Evolutionary conservation across 2,329 filamentous ascomycete genomes (phyloP), one percentile per base, ranked within the genome.

Genomic region (Phaeosphaeriaceae sp.): DNA sequence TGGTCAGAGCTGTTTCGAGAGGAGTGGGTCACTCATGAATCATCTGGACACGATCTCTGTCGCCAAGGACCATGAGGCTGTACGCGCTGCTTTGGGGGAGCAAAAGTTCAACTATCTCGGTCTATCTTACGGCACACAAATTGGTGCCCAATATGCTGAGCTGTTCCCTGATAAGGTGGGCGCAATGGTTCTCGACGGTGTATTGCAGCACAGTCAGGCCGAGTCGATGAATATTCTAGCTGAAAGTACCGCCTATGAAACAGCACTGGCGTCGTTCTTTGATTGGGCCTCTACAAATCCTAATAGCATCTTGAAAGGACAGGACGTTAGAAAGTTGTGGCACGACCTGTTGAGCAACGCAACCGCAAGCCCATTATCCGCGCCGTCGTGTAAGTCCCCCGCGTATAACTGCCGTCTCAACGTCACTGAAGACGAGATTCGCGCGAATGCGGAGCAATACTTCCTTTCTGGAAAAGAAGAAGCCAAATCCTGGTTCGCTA

Each of bases 81-180:
- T 79, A 4, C 74, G 27, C 52, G 77, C 44, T 54, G 71, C 47
- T 2, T 64, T 81, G 4, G 69, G 72, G 3, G 71, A 75, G 13
- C 71, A 75, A n/a, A 54, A 74, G 72, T 53, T 80, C 36, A 79
- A 76, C 54, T 81, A 70, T 42, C 55, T 82, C 1, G 82, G 81
- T 7, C 61, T 79, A 15, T 82, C 80, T 1, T 83, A 84, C 63
- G 81, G 81, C 6, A 78, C 78, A 1, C 77, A 80, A 60, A 69
- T 83, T 17, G 81, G 79, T 21, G 71, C 74, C 7, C 74, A 77
- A 41, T 83, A 83, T 60, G 80, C 81, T 1, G 69, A 78, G 56
- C 70, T 82, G 1, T 84, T 76, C 63, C 81, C 82, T 3, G 61
- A 79, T 11, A 78, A 77, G 27, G 71, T 82, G 53, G 66, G 81